Evolutionary conservation across 202 grass and related monocot genomes (phyloP).

Genomic region (Eragrostis tef): DNA sequence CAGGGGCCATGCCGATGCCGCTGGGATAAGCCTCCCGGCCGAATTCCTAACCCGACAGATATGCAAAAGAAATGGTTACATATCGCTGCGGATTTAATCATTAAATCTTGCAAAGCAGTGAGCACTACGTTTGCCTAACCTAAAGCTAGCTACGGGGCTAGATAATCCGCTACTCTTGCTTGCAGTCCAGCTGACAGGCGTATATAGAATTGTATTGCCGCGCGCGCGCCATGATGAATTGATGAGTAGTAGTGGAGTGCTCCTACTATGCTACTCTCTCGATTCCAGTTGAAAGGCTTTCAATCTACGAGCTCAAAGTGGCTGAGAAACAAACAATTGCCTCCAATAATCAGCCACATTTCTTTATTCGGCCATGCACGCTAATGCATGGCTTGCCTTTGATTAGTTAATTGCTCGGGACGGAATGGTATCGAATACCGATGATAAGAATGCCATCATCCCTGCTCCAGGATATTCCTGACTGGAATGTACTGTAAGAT

Average conservation of each 20-base stretch:
- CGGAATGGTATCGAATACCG: background rate
- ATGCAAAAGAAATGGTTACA: slow-evolving; percentile 24
- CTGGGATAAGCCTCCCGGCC: slow-evolving; percentile 16
- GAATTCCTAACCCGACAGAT: slow-evolving; percentile 10
- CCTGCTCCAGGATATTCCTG: background rate
- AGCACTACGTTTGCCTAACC: slow-evolving; percentile 43
- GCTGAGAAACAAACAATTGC: background rate
- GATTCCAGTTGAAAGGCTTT: background rate
- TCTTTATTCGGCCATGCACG: slow-evolving; percentile 27
- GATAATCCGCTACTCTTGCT: background rate
- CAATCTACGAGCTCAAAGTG: slow-evolving; percentile 1
- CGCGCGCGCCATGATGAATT: background rate
- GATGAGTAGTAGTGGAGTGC: background rate
- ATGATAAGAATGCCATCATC: slow-evolving; percentile 3
- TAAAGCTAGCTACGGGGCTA: slow-evolving; percentile 16
- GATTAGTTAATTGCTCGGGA: background rate
- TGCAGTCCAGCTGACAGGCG: background rate
- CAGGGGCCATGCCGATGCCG: background rate
- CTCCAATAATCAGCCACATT: background rate
- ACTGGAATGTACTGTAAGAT: background rate
- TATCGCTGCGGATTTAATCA: background rate
- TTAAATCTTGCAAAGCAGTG: background rate
- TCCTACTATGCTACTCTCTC: background rate
- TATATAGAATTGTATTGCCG: no score
- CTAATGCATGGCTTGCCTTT: slow-evolving; percentile 2